phyloP scores from a whole-genome alignment of 345 rosid species.

The Citrus maxima region DNA sequence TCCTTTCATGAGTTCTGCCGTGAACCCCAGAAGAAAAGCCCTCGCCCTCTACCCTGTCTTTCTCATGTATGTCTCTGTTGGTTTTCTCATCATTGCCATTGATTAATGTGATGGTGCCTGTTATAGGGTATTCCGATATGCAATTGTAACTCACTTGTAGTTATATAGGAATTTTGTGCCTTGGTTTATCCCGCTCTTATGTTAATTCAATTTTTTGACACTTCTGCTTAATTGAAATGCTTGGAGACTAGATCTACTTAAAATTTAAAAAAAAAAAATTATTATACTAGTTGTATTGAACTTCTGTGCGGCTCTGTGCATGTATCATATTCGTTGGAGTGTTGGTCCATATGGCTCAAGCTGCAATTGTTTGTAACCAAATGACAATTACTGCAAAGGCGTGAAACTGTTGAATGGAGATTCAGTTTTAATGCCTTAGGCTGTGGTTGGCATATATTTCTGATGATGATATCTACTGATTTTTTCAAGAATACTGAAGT shows the following conservation, averaged over 20 bases:
- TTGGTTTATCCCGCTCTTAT: conserved; percentile 8
- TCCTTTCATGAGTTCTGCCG: conserved; percentile 93
- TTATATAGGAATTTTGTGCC: conserved; percentile 22
- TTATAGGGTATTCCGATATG: conserved; percentile 1
- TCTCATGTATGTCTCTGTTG: conserved; percentile 96
- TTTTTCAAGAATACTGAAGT: not conserved
- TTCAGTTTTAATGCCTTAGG: not conserved
- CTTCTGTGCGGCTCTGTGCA: not conserved
- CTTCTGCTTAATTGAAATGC: not conserved
- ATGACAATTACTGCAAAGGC: not conserved
- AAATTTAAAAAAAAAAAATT: not conserved
- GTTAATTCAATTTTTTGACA: conserved; percentile 18
- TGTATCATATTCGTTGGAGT: not conserved
- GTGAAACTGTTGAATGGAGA: not conserved
- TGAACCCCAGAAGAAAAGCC: conserved; percentile 81
- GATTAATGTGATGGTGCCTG: conserved; percentile 29
- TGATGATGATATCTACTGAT: not conserved
- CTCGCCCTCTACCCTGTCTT: conserved; percentile 91
- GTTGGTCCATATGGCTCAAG: not conserved
- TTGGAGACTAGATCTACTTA: conserved; percentile 10
- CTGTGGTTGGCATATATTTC: not conserved
- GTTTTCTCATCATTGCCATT: conserved; percentile 91
- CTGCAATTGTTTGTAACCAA: not conserved
- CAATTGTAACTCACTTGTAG: conserved; percentile 10
- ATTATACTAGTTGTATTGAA: conserved; percentile 15